Evolutionary conservation across 2,329 filamentous ascomycete genomes (phyloP), one percentile per base, ranked within the genome.

Genomic region (Phialophora expanda): DNA sequence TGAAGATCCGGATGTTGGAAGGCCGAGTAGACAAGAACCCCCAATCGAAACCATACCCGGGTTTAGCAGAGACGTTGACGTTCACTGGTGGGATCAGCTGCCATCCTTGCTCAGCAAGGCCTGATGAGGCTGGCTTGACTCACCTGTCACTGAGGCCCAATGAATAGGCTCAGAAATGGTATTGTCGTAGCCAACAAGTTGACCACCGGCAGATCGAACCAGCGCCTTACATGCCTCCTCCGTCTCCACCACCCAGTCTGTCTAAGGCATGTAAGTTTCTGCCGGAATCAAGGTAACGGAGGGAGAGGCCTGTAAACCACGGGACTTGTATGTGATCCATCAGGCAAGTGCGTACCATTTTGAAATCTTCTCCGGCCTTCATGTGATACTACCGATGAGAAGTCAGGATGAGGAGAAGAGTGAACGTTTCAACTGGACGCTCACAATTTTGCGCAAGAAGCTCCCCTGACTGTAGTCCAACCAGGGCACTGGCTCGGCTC

Each of bases 1-100:
- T 57, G 61, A 63, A 63, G n/a, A 63, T 63, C 2, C 53, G 51
- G n/a, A 64, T 55, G 28, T 60, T 64, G 24, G 24, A 28, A 38
- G 56, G 56, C 17, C 46, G 22, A 51, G 62, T 55, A 4, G 56
- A 55, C 20, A 64, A n/a, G 41, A 38, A 63, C 0, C 61, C 53
- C 53, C 61, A 63, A 4, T 51, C 20, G 22, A 57, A 63, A n/a
- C 20, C 53, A 8, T 34, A 28, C n/a, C 61, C 24, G 22, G 44
- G 44, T 20, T 8, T 6, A 11, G 24, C 44, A 17, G 17, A 14
- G 24, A 60, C 22, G 26, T 60, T 32, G 26, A 51, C 44, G n/a
- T 50, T 60, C 41, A 60, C 44, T 38, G n/a, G 22, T 46, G 17
- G 7, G 9, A 32, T 34, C 46, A 50, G 26, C 28, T 26, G 14